phyloP scores from a whole-genome alignment of 331 rosid genomes.

The Malus hybrid region DNA sequence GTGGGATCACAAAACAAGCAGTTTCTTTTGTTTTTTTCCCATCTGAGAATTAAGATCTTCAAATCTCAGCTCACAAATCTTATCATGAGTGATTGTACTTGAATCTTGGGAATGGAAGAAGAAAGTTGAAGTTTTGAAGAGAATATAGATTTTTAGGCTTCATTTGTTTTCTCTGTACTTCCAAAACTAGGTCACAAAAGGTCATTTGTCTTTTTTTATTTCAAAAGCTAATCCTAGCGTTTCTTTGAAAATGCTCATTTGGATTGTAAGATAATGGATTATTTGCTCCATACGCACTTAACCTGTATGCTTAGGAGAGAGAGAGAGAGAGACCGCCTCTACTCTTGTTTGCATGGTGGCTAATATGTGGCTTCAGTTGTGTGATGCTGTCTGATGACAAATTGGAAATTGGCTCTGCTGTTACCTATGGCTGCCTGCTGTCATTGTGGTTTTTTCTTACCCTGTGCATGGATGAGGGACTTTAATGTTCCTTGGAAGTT shows the following conservation, averaged over 20 bases:
- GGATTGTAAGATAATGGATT: background rate
- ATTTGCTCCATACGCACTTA: background rate
- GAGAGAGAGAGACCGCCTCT: background rate
- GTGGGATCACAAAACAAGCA: slow-evolving; percentile 63
- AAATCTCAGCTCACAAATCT: background rate
- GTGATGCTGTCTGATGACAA: no score
- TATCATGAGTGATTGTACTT: background rate
- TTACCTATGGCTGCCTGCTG: no score
- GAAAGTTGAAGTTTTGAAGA: background rate
- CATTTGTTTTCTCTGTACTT: background rate
- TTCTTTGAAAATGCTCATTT: background rate
- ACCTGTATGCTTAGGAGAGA: background rate
- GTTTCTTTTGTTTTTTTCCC: slow-evolving; percentile 39
- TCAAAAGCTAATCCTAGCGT: background rate
- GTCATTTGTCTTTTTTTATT: background rate
- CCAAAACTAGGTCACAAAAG: background rate
- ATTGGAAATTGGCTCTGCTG: no score
- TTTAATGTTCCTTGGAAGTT: no score
- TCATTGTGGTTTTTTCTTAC: no score
- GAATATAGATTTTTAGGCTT: background rate
- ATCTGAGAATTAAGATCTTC: slow-evolving; percentile 63
- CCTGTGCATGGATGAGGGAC: no score
- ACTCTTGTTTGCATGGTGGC: no score
- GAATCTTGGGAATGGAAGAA: background rate
- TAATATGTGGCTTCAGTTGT: no score